These are phyloP conservation scores for Hyaloperonospora brassicae DNA, from an alignment of 352 stramenopile genomes.

Conservation along the genomic window DNA sequence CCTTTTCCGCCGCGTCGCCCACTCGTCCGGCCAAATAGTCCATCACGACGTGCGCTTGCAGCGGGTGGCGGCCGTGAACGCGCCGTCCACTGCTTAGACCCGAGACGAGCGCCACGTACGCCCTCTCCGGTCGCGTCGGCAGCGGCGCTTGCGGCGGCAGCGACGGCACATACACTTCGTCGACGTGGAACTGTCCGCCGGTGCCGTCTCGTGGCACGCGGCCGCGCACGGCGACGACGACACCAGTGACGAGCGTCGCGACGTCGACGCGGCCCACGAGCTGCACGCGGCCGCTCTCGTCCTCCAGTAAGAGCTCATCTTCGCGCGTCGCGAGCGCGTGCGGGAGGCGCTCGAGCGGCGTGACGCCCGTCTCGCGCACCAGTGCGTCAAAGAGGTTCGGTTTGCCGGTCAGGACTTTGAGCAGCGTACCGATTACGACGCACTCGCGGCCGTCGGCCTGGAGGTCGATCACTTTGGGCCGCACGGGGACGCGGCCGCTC, in stretches of 20 bases:
- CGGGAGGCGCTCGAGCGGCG: conserved; percentile 27
- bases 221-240: conserved; percentile 65
- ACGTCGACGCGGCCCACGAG: conserved; percentile 51
- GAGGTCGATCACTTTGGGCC: conserved; percentile 77
- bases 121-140: conserved; percentile 35
- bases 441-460: conserved; percentile 53
- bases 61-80: conserved; percentile 19
- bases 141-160: conserved; percentile 44
- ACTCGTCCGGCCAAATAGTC: conserved; percentile 72
- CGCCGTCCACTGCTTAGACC: conserved; percentile 41
- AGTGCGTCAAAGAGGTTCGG: conserved; percentile 81
- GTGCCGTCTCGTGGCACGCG: conserved; percentile 32
- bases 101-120: conserved; percentile 66
- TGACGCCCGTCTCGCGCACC: conserved; percentile 44
- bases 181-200: conserved; percentile 46
- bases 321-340: conserved; percentile 47
- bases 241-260: conserved; percentile 53
- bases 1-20: conserved; percentile 41
- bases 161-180: conserved; percentile 47
- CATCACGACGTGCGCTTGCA: conserved; percentile 57
- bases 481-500: conserved; percentile 20
- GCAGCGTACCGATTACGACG: conserved; percentile 74
- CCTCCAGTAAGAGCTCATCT: conserved; percentile 81
- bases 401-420: conserved; percentile 71
- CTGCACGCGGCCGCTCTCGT: conserved; percentile 81